These are phyloP conservation scores for Penicillium parvum DNA, from an alignment of 495 filamentous ascomycete species.

Conservation along the genomic window DNA sequence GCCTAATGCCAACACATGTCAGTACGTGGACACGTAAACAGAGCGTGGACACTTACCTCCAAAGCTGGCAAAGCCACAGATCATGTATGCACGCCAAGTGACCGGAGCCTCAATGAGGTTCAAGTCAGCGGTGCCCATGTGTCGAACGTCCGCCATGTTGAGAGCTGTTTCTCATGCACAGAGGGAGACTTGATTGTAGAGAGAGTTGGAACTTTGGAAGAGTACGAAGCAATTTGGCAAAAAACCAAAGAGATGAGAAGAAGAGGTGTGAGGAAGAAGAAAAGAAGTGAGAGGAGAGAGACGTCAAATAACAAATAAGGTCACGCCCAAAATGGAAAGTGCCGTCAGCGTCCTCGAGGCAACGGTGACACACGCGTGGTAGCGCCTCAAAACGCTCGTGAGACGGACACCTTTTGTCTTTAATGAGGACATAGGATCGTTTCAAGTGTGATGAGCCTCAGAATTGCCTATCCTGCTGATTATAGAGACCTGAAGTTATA, in stretches of 20 bases:
- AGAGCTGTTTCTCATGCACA: too few relatives aligned
- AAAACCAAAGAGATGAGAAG: background rate
- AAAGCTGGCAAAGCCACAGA: slow-evolving; percentile 55
- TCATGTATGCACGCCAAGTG: slow-evolving; percentile 55
- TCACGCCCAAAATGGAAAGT: slow-evolving; percentile 6
- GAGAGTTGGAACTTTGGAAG: too few relatives aligned
- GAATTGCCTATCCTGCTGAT: too few relatives aligned
- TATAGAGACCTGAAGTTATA: too few relatives aligned
- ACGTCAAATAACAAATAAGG: background rate
- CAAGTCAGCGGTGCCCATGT: slow-evolving; percentile 15
- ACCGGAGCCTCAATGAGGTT: slow-evolving; percentile 55
- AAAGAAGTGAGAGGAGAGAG: slow-evolving; percentile 18
- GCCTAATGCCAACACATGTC: too few relatives aligned
- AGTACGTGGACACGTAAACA: background rate
- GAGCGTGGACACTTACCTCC: slow-evolving; percentile 30
- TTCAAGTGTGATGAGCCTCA: background rate
- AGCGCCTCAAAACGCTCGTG: too few relatives aligned
- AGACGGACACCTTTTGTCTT: too few relatives aligned
- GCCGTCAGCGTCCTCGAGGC: slow-evolving; percentile 4
- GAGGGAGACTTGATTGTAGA: too few relatives aligned
- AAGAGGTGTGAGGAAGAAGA: slow-evolving; percentile 13
- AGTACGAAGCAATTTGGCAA: too few relatives aligned
- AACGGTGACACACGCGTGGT: slow-evolving; percentile 12
- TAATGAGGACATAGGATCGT: too few relatives aligned
- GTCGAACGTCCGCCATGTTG: slow-evolving; percentile 9